These are phyloP conservation scores for Penicillium coffeae DNA, from an alignment of 495 filamentous ascomycete genomes.

Conservation along the genomic window DNA sequence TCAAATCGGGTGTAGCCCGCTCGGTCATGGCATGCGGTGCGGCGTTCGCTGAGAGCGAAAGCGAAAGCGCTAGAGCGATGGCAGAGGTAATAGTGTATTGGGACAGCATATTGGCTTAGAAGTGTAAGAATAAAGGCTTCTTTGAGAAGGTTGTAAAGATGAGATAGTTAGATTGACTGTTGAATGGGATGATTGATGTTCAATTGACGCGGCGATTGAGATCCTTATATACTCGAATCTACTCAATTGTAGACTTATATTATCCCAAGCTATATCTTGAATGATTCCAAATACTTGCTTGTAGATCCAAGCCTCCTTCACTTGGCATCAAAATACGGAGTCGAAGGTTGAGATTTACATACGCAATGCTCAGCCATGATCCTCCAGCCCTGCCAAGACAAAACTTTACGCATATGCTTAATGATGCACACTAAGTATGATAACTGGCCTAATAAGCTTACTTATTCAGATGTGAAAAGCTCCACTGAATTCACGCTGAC, in stretches of 20 bases:
- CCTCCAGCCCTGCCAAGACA: not conserved
- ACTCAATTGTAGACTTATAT: not conserved
- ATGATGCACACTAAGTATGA: too few species aligned
- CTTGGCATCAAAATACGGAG: not conserved
- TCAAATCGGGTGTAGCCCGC: conserved; percentile 19
- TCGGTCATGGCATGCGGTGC: conserved; percentile 13
- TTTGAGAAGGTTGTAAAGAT: not conserved
- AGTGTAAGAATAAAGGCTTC: not conserved
- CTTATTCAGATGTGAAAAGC: too few species aligned
- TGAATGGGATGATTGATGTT: not conserved
- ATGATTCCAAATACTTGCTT: too few species aligned
- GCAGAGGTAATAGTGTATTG: conserved; percentile 9
- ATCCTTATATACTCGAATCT: not conserved
- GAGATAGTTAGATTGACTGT: not conserved
- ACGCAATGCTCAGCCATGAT: not conserved
- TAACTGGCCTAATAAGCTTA: too few species aligned
- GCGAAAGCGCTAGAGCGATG: conserved; percentile 2
- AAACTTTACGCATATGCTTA: too few species aligned
- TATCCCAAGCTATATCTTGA: not conserved
- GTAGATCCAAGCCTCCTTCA: not conserved
- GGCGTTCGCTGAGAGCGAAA: conserved; percentile 15
- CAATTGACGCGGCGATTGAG: not conserved
- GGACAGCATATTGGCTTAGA: conserved; percentile 11
- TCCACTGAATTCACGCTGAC: too few species aligned
- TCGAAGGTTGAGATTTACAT: not conserved